Evolutionary conservation across 139 green algal genomes (phyloP), one percentile per base, ranked within the genome.

Genomic region (Deuterostichococcus epilithicus): DNA sequence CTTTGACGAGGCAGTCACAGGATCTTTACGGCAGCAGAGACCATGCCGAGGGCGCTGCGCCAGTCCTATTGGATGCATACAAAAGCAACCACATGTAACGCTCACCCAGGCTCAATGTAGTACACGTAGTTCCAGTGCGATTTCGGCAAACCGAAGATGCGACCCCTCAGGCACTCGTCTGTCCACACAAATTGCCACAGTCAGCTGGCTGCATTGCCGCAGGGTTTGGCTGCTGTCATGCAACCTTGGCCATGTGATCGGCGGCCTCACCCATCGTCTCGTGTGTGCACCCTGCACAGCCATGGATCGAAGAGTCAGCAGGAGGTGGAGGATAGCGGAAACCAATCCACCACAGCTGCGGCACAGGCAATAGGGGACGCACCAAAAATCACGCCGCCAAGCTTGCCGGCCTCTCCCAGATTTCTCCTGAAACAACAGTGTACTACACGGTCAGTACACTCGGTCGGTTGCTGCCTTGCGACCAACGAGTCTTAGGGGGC

Each of bases 101-200:
- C 78, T 73, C 73, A 84, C 70, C 87, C 85, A 0, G 59, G 45
- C 0, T 38, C 38, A 1, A 91, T 85, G 74, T 87, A 70, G 47
- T 88, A 78, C 36, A 91, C 87, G 74, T 91, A 91, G 70, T 65
- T 78, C 47, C 80, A 84, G 74, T 91, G 87, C 22, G 76, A 66
- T 3, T 73, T 32, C 5, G 87, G 87, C 70, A 91, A 70, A 0
- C 87, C 84, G 58, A 88, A 88, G 15, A 88, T 73, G 26, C 78
- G 70, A 18, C 45, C 37, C 22, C 71, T 65, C 36, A 86, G 75
- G 60, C 84, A 88, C 42, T 82, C 74, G 32, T 83, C n/a, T n/a
- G n/a, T n/a, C n/a, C n/a, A n/a, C n/a, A n/a, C n/a, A n/a, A n/a
- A n/a, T n/a, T n/a, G n/a, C n/a, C n/a, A n/a, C n/a, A n/a, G n/a